phyloP scores from a whole-genome alignment of 306 rosid species.

The Vicia faba region DNA sequence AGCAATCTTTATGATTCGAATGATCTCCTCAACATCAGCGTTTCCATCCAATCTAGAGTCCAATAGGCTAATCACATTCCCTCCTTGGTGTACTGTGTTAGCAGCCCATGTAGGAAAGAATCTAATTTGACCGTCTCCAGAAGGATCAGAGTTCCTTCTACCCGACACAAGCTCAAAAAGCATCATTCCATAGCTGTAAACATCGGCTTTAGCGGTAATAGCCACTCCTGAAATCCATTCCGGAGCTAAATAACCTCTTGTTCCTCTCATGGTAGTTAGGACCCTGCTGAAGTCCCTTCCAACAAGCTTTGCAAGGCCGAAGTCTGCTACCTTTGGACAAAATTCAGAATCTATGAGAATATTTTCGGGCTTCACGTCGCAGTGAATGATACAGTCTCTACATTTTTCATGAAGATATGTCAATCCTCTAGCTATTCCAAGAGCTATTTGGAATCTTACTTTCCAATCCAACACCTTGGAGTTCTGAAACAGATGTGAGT shows the following conservation, averaged over 20 bases:
- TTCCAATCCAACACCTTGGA: slow-evolving; percentile 61
- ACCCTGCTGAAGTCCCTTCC: slow-evolving; percentile 89
- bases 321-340: slow-evolving; percentile 82
- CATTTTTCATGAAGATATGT: slow-evolving; percentile 85
- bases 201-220: slow-evolving; percentile 85
- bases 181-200: slow-evolving; percentile 93
- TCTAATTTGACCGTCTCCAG: slow-evolving; percentile 53
- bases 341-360: slow-evolving; percentile 75
- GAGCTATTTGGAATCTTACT: slow-evolving; percentile 74
- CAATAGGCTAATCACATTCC: slow-evolving; percentile 51
- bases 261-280: slow-evolving; percentile 93
- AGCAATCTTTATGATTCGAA: slow-evolving; percentile 59
- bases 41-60: slow-evolving; percentile 58
- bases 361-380: slow-evolving; percentile 93
- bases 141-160: slow-evolving; percentile 69
- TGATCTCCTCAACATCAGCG: slow-evolving; percentile 57
- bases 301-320: slow-evolving; percentile 87
- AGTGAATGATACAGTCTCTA: slow-evolving; percentile 86
- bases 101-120: slow-evolving; percentile 74
- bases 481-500: slow-evolving; percentile 53
- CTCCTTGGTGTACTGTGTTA: slow-evolving; percentile 43
- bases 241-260: slow-evolving; percentile 87
- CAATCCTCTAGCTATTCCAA: slow-evolving; percentile 85
- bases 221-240: slow-evolving; percentile 93
- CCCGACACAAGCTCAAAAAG: slow-evolving; percentile 83